Evolutionary conservation across 1,139 yeast species (phyloP), one percentile per base, ranked within the genome.

Genomic region (Candida anutae): DNA sequence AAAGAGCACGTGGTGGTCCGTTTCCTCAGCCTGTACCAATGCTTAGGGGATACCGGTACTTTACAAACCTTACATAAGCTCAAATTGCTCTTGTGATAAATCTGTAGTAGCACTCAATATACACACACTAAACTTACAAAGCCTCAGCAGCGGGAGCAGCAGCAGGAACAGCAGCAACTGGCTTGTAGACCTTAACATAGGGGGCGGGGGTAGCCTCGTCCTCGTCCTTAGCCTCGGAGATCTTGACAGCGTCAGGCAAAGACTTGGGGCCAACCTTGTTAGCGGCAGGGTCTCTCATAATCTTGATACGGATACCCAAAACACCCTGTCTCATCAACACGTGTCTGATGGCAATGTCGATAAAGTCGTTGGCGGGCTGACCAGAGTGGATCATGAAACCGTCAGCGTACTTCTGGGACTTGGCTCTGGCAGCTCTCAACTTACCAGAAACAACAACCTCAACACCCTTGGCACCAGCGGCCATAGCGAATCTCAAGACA

Each of bases 371-470:
- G 69, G 90, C 93, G 74, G 98, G 98, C 77, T 90, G 98, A 84
- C 98, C 98, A 59, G 96, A 85, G 94, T 90, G 98, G 77, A 90
- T 93, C 94, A 90, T 85, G 95, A 90, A 90, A 77, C 98, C 98
- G 66, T 90, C 97, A 63, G 94, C 81, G 81, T 90, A 90, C 76
- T 90, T 90, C 94, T 90, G 94, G 58, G 97, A 82, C 83, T 90
- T 90, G 61, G 99, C 98, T 79, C 98, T 88, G 58, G 98, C 98
- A 72, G 96, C 98, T 78, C 96, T 85, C 69, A 93, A 82, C 76
- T 90, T 90, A 81, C 98, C 98, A 51, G 96, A 85, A 62, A 88
- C 84, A 55, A 90, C 96, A 66, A 88, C 97, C 74, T 90, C 97
- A 59, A 93, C 96, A 87, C 99, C 99, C 84, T 93, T 93, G 63